Evolutionary conservation across 1,284 basidiomycete species (phyloP), one percentile per base, ranked within the genome.

Genomic region (Tylopilus orsonianus): DNA sequence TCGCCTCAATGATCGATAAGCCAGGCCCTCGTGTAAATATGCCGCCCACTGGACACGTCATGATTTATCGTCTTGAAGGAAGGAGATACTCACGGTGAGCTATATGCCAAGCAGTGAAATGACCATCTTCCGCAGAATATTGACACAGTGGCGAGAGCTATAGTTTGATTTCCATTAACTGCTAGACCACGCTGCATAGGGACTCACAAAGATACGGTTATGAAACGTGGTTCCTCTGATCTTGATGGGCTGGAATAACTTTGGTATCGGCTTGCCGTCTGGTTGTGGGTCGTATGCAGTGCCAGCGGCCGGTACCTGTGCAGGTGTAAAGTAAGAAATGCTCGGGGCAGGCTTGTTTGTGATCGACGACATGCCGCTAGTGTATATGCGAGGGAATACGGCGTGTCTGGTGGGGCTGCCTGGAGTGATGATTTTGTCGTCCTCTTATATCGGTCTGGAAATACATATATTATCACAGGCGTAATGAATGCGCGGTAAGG

Each of bases 211-310:
- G 34, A 87, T 80, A 34, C 84, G 72, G 66, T 92, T 90, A 47
- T 83, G 85, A 67, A 92, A 84, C 9, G 74, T 77, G 0, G 83
- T 70, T 10, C 80, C 81, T 23, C 83, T 73, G 45, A 90, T 81
- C 50, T 70, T 79, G 42, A 89, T 58, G 5, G 82, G 80, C 55
- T 81, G 71, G 64, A 89, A 89, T 3, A 87, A 60, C 56, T 74
- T 78, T 1, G 85, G 83, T 16, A 81, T 71, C 1, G 69, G 61
- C 33, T 64, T 71, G 9, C 65, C 72, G 52, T 71, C 64, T 4
- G 71, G 70, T 41, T 77, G 73, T 13, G 72, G 71, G 27, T 70
- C 63, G 13, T 70, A 52, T 2, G 75, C 77, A 8, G 75, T 74
- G 7, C 81, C 80, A 0, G 80, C 66, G 9, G 79, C 69, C 1